Evolutionary conservation across 805 yeast species (phyloP).

Genomic region (Candida caryicola): DNA sequence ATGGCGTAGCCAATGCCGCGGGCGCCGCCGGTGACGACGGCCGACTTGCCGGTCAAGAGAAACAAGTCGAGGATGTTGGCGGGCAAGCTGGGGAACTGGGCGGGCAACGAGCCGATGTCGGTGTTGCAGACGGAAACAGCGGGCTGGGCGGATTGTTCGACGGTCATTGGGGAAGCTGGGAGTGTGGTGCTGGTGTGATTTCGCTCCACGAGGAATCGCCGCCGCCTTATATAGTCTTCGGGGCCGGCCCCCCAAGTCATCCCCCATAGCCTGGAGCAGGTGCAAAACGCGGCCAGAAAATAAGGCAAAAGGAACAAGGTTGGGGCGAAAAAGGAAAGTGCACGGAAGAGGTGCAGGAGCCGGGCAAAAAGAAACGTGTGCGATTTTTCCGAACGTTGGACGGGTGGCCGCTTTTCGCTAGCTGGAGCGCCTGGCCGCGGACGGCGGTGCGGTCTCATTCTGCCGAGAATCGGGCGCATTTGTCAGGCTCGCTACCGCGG

Average conservation of each 20-base stretch:
- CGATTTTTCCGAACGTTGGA: constrained; percentile 7
- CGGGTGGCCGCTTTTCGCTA: background rate
- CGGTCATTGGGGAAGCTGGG: constrained; percentile 21
- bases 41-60: constrained; percentile 29
- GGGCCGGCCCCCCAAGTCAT: too few species aligned
- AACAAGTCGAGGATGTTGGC: constrained; percentile 29
- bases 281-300: too few species aligned
- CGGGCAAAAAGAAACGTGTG: constrained; percentile 9
- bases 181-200: background rate
- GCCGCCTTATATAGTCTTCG: too few species aligned
- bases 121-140: constrained; percentile 28
- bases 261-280: too few species aligned
- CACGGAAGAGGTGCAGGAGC: background rate
- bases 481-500: too few species aligned
- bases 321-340: background rate
- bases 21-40: constrained; percentile 37
- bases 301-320: too few species aligned
- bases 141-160: constrained; percentile 15
- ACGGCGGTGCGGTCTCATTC: too few species aligned
- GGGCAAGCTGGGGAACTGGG: constrained; percentile 29
- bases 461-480: constrained; percentile 1
- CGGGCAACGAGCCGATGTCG: constrained; percentile 39
- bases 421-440: too few species aligned
- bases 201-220: too few species aligned
- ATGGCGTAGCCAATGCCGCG: constrained; percentile 38